Percentiles rank a stretch among this genome's conserved stretches.
Evolutionary conservation across 192 early-diverging fungal species (phyloP).

Genomic region (Allomyces macrogynus): DNA sequence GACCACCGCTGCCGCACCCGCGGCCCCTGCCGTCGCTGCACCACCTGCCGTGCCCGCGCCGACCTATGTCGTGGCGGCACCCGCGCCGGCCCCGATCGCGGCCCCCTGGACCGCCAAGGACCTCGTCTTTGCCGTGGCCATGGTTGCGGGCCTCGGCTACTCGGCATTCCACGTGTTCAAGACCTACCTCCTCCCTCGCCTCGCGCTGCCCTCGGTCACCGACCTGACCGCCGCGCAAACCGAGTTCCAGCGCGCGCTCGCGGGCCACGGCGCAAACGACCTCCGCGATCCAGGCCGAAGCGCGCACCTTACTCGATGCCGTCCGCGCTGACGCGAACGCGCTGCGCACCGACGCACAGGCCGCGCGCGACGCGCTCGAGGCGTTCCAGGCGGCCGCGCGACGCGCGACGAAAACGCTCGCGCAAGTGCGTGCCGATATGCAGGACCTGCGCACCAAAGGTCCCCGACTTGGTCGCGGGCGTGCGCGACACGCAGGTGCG

Average conservation of each 20-base stretch:
- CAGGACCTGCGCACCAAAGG: background rate
- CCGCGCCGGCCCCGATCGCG: background rate
- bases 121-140: background rate
- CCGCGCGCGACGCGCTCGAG: background rate
- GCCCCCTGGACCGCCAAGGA: background rate
- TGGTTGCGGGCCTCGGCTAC: background rate
- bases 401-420: background rate
- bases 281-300: background rate
- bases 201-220: background rate
- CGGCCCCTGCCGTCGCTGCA: constrained; percentile 3
- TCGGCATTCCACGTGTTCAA: background rate
- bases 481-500: background rate
- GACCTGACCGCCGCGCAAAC: background rate
- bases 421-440: background rate
- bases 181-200: background rate
- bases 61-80: background rate
- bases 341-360: background rate
- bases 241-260: background rate
- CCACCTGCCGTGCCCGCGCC: background rate
- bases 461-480: background rate
- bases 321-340: background rate
- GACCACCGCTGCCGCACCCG: constrained; percentile 6
- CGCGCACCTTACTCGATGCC: background rate
- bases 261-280: background rate
- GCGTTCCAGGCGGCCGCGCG: background rate